phyloP scores from a whole-genome alignment of 345 rosid genomes.

The Populus simonii region DNA sequence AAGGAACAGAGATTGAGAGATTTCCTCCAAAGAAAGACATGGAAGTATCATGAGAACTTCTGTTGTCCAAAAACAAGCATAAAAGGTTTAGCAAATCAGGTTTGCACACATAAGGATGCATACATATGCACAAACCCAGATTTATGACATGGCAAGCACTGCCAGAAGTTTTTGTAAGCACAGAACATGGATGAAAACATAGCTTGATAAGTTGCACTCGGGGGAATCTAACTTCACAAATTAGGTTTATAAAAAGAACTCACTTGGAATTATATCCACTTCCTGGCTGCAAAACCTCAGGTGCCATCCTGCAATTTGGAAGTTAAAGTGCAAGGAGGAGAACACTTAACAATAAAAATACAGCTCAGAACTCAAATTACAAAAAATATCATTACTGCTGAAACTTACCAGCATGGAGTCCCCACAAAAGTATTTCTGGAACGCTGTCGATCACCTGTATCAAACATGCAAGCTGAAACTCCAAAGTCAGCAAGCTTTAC shows the following conservation, averaged over 20 bases:
- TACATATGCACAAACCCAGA: background rate
- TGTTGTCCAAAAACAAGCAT: background rate
- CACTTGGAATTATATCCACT: constrained; percentile 97
- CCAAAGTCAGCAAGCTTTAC: constrained; percentile 98
- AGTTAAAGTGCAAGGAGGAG: constrained; percentile 6
- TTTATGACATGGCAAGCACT: background rate
- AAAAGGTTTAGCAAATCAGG: background rate
- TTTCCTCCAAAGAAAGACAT: background rate
- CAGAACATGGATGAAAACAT: background rate
- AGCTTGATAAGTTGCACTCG: background rate
- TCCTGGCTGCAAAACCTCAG: constrained; percentile 97
- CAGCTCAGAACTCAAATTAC: background rate
- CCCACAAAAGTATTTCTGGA: constrained; percentile 97
- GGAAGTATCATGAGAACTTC: background rate
- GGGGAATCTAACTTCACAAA: constrained; percentile 1
- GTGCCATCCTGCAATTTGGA: constrained; percentile 86
- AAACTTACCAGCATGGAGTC: constrained; percentile 93
- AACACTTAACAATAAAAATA: background rate
- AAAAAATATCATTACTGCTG: background rate
- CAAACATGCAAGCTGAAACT: constrained; percentile 98
- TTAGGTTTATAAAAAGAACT: constrained; percentile 27
- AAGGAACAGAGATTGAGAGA: background rate
- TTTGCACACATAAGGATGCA: background rate
- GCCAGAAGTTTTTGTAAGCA: background rate
- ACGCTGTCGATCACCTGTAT: constrained; percentile 91